Percentiles rank a stretch among this genome's conserved stretches.
Evolutionary conservation across 768 basidiomycete genomes (phyloP).

Genomic region (Boletus sp.): DNA sequence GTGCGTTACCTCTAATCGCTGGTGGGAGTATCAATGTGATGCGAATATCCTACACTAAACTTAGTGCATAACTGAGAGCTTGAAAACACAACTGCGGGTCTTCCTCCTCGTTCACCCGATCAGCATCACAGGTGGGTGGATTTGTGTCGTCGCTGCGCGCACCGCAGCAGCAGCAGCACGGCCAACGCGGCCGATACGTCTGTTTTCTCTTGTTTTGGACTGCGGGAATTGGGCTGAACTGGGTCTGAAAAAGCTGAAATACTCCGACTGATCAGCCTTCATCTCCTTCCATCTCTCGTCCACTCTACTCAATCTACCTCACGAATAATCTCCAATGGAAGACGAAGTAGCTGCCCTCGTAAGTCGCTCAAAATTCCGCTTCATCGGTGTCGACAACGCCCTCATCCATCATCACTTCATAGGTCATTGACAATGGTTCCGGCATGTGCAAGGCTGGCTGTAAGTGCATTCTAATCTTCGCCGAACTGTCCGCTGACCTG

Average conservation of each 20-base stretch:
- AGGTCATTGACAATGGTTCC: constrained; percentile 93
- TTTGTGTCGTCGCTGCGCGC: not conserved
- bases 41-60: not conserved
- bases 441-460: constrained; percentile 99
- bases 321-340: constrained; percentile 45
- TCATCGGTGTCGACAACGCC: not conserved
- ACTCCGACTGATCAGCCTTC: constrained; percentile 24
- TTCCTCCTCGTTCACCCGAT: not conserved
- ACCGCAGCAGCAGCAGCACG: not conserved
- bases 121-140: not conserved
- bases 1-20: not conserved
- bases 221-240: constrained; percentile 10
- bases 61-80: not conserved
- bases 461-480: constrained; percentile 41
- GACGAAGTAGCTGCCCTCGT: constrained; percentile 62
- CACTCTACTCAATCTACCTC: constrained; percentile 20
- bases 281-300: constrained; percentile 18
- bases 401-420: constrained; percentile 1
- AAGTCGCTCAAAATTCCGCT: constrained; percentile 10
- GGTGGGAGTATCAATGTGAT: not conserved
- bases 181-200: not conserved
- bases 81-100: not conserved
- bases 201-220: constrained; percentile 22
- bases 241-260: constrained; percentile 24
- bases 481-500: constrained; percentile 17